Evolutionary conservation across 345 rosid species (phyloP), one percentile per base, ranked within the genome.

Genomic region (Cardamine resedifolia): DNA sequence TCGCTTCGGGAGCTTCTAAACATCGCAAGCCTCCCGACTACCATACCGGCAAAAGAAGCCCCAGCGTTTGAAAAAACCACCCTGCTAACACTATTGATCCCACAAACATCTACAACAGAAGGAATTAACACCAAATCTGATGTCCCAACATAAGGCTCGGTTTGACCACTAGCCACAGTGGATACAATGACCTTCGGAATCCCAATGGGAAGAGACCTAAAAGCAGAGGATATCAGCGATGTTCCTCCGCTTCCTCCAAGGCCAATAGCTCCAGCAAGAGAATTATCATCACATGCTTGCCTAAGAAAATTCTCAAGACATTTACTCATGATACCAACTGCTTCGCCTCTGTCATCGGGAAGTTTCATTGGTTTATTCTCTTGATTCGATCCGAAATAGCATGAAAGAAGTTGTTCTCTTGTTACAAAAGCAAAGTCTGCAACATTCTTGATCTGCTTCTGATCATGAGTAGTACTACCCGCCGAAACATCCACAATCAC

Each of bases 21-120:
- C 47, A 30, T 71, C 52, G 58, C 77, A 59, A 93, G 77, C 75
- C 80, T 77, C 68, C 95, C 92, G 2, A 77, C 55, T 55, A 88
- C 98, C 98, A 94, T 94, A 62, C 98, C 97, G 27, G 95, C 83
- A 55, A 94, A 87, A 80, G 98, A 91, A 77, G 96, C 87, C 2
- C 80, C 98, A 19, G 97, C 95, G 76, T 94, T 94, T 5, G 92
- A 85, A 10, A 94, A 83, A 26, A 94, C 88, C 61, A 80, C 77
- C 63, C 87, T 82, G 63, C 98, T 94, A 68, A 94, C 96, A 70
- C 88, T 85, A 75, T 94, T 91, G 81, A 94, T 80, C 59, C 97
- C 97, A 63, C 90, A 91, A 0, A 94, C 87, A 83, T 94, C 98
- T 58, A 94, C 97, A 4, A 94, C 81, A 1, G 96, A 91, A 16